Base-by-base conservation (phyloP, 2,329 filamentous ascomycete genomes). In the Xylariomycetidae sp. region DNA sequence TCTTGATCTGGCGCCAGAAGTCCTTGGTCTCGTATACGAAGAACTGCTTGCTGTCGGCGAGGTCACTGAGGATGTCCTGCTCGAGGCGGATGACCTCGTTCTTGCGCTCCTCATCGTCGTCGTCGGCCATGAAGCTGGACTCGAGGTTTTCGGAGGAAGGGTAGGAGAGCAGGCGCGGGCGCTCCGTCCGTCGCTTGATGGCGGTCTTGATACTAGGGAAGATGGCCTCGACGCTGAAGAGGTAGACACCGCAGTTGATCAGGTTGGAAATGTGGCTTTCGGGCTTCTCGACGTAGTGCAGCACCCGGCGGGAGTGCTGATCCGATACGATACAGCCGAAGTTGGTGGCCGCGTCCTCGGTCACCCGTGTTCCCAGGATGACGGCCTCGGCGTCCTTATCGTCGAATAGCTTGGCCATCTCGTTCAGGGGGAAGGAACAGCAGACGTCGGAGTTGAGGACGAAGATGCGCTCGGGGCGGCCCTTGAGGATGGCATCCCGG, bases 1-100 rank as follows among this genome's bases (percentile, higher is more conserved):
- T 95, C 76, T 98, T 98, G 76, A 98, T 96, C 72, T 98, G 92
- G 51, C 92, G 87, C 92, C 92, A 98, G 64, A 98, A 98, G 61
- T 96, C 92, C 68, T 93, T 94, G 47, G 90, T 96, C 70, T 98
- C 92, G 61, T 95, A 85, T 19, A 96, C 92, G 64, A 88, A 96
- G 71, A 98, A 98, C 61, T 92, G 86, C 67, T 94, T 92, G 75
- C 79, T 95, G 64, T 96, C 92, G 41, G 92, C 90, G 54, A 96
- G 79, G 55, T 96, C 90, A 32, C 88, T 84, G 39, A 98, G 75
- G 32, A 96, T 95, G 58, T 98, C 92, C 67, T 96, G 92, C 68
- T 98, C 92, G 36, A 98, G 75, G 33, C 92, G 85, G 49, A 98
- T 84, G 31, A 95, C 86, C 53, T 94, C 82, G 56, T 79, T 90